Conservation (phyloP, 108 stramenopile species). For the Pseudonitzschia delicatissima region DNA sequence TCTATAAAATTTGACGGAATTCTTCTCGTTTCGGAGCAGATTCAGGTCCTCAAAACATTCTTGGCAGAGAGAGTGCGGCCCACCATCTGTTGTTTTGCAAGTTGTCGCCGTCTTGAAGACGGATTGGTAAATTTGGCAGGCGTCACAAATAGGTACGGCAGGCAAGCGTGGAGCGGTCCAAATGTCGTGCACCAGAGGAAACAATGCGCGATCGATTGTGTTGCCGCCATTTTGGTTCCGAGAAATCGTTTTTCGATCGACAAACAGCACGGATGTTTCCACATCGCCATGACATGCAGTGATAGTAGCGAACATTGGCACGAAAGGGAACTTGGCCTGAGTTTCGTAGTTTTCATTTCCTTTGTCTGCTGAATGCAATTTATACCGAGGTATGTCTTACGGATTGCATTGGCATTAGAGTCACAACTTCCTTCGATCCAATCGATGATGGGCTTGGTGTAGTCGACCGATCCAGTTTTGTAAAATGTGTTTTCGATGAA, state of each 20-base stretch:
- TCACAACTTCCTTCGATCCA: conserved; percentile 33
- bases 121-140: conserved; percentile 31
- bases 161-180: conserved; percentile 31
- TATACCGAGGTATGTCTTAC: conserved; percentile 37
- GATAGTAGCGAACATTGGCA: conserved; percentile 69
- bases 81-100: conserved; percentile 17
- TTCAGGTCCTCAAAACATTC: conserved; percentile 24
- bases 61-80: conserved; percentile 32
- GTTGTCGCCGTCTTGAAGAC: conserved; percentile 20
- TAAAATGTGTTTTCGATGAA: conserved; percentile 78
- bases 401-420: conserved; percentile 10
- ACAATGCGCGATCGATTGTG: neutral
- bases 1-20: conserved; percentile 12
- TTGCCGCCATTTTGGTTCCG: neutral
- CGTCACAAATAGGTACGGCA: conserved; percentile 36
- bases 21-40: conserved; percentile 8
- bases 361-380: neutral
- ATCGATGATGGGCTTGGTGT: conserved; percentile 37
- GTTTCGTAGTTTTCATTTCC: conserved; percentile 44
- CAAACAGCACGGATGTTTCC: conserved; percentile 35
- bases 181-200: conserved; percentile 54
- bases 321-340: conserved; percentile 61
- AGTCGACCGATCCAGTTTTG: conserved; percentile 52
- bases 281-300: conserved; percentile 60
- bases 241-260: conserved; percentile 27